Conservation (phyloP, 108 stramenopile species). For the Epithemia pelagica region DNA sequence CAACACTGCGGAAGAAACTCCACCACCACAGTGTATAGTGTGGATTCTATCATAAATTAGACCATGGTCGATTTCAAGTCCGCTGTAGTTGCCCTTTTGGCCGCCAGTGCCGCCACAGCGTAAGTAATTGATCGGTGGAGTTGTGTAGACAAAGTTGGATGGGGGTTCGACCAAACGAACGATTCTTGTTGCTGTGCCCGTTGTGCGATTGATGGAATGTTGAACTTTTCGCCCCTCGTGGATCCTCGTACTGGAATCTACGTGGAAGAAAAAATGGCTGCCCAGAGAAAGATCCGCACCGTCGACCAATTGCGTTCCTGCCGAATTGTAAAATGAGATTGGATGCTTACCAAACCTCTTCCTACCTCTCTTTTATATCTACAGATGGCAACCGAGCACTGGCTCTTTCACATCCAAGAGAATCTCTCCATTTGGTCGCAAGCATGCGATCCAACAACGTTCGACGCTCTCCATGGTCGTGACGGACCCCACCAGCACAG, state of each 20-base stretch:
- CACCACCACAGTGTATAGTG: no score
- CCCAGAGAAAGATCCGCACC: no score
- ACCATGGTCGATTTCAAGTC: conserved; percentile 72
- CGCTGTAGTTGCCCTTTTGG: conserved; percentile 66
- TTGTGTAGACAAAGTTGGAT: neutral
- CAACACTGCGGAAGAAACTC: no score
- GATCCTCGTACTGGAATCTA: neutral
- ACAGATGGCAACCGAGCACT: conserved; percentile 12
- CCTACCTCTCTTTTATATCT: no score
- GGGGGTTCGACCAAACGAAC: conserved; percentile 3
- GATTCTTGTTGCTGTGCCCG: no score
- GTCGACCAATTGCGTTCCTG: no score
- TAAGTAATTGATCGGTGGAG: conserved; percentile 27
- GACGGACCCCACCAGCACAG: conserved; percentile 52
- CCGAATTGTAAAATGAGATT: no score
- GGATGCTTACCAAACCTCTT: neutral
- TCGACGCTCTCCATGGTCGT: conserved; percentile 59
- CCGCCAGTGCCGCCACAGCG: conserved; percentile 60
- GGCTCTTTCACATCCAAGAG: conserved; percentile 21
- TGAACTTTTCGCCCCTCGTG: neutral
- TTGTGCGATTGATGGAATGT: conserved; percentile 1
- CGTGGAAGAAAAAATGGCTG: neutral
- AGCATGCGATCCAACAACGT: conserved; percentile 14
- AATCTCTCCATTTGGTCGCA: conserved; percentile 11
- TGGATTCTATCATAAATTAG: no score